Evolutionary conservation across 352 stramenopile species (phyloP).

Genomic region (Pythium coloratum): DNA sequence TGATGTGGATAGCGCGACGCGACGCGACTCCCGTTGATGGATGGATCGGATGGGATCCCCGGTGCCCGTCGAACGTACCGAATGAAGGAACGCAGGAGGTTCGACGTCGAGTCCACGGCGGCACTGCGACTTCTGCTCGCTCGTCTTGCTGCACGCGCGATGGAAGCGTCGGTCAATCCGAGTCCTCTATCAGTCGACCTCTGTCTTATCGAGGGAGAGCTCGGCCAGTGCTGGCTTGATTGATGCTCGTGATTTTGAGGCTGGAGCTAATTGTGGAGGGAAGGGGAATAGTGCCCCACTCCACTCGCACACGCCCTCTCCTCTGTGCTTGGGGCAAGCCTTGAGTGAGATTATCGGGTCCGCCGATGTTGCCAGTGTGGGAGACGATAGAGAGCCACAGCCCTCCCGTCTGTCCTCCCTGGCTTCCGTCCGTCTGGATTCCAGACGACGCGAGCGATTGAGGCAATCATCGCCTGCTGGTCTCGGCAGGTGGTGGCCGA

Average conservation of each 20-base stretch:
- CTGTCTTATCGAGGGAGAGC: constrained; percentile 13
- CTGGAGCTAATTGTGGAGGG: constrained; percentile 9
- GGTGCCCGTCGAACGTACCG: not conserved
- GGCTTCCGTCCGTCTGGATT: not conserved
- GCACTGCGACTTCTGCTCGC: not conserved
- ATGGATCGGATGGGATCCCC: not conserved
- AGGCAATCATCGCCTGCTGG: not conserved
- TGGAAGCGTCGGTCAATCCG: not conserved
- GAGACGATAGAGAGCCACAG: constrained; percentile 6
- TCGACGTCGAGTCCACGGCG: not conserved
- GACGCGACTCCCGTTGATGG: not conserved
- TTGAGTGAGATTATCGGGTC: not conserved
- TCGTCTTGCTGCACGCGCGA: not conserved
- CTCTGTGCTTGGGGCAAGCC: constrained; percentile 3
- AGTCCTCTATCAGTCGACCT: not conserved
- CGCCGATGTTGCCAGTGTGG: constrained; percentile 17
- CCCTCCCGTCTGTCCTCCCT: not conserved
- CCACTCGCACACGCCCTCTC: constrained; percentile 12
- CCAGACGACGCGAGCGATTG: too few species aligned
- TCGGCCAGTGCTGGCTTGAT: constrained; percentile 16
- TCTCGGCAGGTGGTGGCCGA: constrained; percentile 2
- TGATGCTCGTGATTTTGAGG: constrained; percentile 5
- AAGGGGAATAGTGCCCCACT: constrained; percentile 5
- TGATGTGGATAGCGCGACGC: too few species aligned
- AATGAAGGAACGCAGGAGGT: not conserved